Conservation (phyloP, 768 basidiomycete species). For the Suillus occidentalis region DNA sequence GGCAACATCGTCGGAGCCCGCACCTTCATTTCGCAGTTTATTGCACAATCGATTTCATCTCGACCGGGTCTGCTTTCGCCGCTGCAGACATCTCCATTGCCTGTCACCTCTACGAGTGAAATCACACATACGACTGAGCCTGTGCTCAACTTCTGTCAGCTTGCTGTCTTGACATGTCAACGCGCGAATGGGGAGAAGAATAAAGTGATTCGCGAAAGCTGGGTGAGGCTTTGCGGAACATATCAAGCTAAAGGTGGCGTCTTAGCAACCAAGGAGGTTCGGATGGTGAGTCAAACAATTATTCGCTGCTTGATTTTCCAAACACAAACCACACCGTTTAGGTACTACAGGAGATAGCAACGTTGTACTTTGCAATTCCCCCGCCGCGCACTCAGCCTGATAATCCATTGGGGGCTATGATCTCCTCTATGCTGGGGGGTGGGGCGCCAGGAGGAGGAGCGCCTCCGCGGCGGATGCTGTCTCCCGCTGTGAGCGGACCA, state of each 20-base stretch:
- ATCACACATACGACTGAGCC: conserved; percentile 73
- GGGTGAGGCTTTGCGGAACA: conserved; percentile 82
- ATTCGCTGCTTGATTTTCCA: background rate
- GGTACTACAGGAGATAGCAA: conserved; percentile 68
- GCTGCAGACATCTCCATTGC: conserved; percentile 43
- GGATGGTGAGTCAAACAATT: conserved; percentile 49
- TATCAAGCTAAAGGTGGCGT: conserved; percentile 75
- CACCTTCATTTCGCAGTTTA: conserved; percentile 86
- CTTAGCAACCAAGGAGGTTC: conserved; percentile 59
- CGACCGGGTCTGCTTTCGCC: conserved; percentile 42
- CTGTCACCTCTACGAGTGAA: conserved; percentile 51
- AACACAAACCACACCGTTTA: conserved; percentile 27
- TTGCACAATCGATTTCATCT: conserved; percentile 56
- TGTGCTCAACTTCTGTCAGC: conserved; percentile 85
- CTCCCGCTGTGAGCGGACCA: conserved; percentile 27
- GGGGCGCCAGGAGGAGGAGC: conserved; percentile 35
- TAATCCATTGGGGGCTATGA: conserved; percentile 86
- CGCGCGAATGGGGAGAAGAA: conserved; percentile 80
- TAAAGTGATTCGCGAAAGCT: conserved; percentile 73
- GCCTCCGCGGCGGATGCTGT: conserved; percentile 29
- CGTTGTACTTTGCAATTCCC: conserved; percentile 85
- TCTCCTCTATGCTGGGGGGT: conserved; percentile 88
- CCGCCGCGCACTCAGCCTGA: conserved; percentile 67
- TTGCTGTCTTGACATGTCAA: conserved; percentile 87
- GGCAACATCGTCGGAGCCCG: conserved; percentile 91